A percentile compares a stretch with the other conserved stretches of the same genome.
Evolutionary conservation across 352 stramenopile genomes (phyloP).

Genomic region (Phytopythium aichiense): DNA sequence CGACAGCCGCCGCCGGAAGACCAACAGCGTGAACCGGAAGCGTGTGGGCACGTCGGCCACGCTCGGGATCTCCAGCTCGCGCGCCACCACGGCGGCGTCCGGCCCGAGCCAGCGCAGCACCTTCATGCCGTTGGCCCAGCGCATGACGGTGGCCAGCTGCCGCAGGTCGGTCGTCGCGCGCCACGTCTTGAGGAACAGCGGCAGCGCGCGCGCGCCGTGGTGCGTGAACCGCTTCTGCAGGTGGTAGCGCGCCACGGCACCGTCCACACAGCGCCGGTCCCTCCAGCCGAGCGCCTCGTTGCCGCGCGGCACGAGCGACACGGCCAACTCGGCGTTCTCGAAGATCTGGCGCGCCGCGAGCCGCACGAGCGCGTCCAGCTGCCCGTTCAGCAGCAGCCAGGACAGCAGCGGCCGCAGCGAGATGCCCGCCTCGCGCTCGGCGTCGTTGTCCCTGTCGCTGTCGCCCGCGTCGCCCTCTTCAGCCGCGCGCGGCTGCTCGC

Average conservation of each 20-base stretch:
- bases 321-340: constrained; percentile 18
- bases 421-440: neutral
- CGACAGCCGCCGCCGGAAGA: constrained; percentile 8
- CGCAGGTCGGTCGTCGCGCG: constrained; percentile 15
- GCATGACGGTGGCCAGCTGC: constrained; percentile 23
- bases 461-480: neutral
- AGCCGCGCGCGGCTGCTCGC: neutral
- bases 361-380: constrained; percentile 9
- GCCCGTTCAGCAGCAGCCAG: constrained; percentile 4
- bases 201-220: constrained; percentile 10
- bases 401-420: constrained; percentile 4
- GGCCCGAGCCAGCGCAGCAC: constrained; percentile 28
- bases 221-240: constrained; percentile 28
- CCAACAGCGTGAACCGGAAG: constrained; percentile 23
- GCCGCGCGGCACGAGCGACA: constrained; percentile 17
- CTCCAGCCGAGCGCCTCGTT: constrained; percentile 38
- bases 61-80: constrained; percentile 23
- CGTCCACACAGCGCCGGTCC: constrained; percentile 29
- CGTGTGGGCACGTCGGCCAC: constrained; percentile 7
- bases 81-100: constrained; percentile 17
- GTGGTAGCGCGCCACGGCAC: constrained; percentile 19
- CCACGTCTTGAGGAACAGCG: constrained; percentile 28
- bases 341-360: constrained; percentile 13
- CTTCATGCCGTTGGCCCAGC: constrained; percentile 37
- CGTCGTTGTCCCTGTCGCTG: neutral